Evolutionary conservation across 139 green algal genomes (phyloP), one percentile per base, ranked within the genome.

Genomic region (Coelastrella sp.): DNA sequence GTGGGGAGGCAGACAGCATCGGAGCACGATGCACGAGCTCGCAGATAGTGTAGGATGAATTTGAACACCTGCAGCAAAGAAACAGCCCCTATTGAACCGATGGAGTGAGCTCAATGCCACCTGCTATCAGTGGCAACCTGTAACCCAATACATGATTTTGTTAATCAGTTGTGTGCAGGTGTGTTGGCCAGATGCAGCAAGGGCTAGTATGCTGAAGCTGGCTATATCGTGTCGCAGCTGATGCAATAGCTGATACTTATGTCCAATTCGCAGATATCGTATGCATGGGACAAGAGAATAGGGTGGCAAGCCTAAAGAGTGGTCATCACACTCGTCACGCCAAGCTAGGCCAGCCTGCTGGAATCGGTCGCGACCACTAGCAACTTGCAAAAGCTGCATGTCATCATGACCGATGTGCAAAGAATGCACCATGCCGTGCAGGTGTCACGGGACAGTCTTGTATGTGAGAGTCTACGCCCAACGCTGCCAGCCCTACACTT

Each of bases 1-100:
- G 65, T 74, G 6, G 87, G 87, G 12, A 91, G 78, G 66, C 27
- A 87, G 7, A 91, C 35, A 6, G 78, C 79, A 57, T 91, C 87
- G 8, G 58, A 70, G 63, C 65, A 87, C 17, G 78, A 91, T 65
- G 87, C 87, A 24, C 87, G 87, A 19, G 87, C 87, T 20, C 87
- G 63, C 65, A 91, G 78, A 65, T 91, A 91, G 60, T 81, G 65
- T 20, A 91, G 56, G 35, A 91, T 73, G 59, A 65, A 86, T 35
- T 85, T 91, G 78, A 82, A 86, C 11, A 86, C 56, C 65, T 85
- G 78, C n/a, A 60, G 24, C 56, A 59, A 9, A 14, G 5, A 72
- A 72, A 22, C 12, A 14, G 15, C 63, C 63, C 12, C 12, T 17
- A 72, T 56, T 57, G 57, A 59, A 57, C 35, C n/a, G 27, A 10